Evolutionary conservation across 2,329 filamentous ascomycete genomes (phyloP).

Genomic region (Biscogniauxia mediterranea): DNA sequence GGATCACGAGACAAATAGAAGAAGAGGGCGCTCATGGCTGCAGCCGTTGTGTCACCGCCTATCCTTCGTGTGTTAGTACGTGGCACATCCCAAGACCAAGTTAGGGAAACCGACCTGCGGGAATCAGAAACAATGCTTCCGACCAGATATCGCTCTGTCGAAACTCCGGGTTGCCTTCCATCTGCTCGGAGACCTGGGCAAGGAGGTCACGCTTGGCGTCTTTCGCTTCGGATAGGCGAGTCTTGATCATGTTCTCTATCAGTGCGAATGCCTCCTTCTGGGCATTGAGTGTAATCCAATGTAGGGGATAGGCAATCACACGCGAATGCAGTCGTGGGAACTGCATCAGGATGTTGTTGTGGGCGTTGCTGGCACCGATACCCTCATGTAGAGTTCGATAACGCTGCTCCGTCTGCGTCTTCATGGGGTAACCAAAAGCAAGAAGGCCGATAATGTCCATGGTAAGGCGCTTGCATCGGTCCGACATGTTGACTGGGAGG

Average conservation of each 20-base stretch:
- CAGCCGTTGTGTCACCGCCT: slow-evolving; percentile 18
- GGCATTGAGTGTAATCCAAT: slow-evolving; percentile 8
- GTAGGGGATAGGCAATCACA: slow-evolving; percentile 11
- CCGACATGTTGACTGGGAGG: slow-evolving; percentile 18
- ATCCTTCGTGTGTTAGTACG: neutral
- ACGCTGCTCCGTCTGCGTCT: slow-evolving; percentile 14
- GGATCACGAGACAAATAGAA: slow-evolving; percentile 21
- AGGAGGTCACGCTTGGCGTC: slow-evolving; percentile 19
- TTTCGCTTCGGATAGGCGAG: slow-evolving; percentile 13
- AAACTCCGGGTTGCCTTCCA: slow-evolving; percentile 13
- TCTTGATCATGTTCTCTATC: slow-evolving; percentile 20
- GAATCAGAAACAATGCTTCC: slow-evolving; percentile 20
- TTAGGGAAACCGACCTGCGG: slow-evolving; percentile 15
- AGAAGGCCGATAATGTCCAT: slow-evolving; percentile 20
- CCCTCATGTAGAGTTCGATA: slow-evolving; percentile 14
- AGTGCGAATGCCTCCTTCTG: slow-evolving; percentile 16
- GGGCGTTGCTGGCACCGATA: slow-evolving; percentile 11
- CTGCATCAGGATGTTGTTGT: slow-evolving; percentile 17
- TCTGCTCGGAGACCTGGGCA: slow-evolving; percentile 16
- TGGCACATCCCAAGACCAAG: neutral
- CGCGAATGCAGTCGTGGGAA: slow-evolving; percentile 13
- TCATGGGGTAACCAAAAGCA: slow-evolving; percentile 20
- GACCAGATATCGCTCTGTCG: slow-evolving; percentile 19
- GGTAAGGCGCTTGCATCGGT: slow-evolving; percentile 10
- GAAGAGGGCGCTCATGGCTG: slow-evolving; percentile 16